Base-by-base conservation (phyloP, 2,329 filamentous ascomycete species). In the Xylariaceae sp. region DNA sequence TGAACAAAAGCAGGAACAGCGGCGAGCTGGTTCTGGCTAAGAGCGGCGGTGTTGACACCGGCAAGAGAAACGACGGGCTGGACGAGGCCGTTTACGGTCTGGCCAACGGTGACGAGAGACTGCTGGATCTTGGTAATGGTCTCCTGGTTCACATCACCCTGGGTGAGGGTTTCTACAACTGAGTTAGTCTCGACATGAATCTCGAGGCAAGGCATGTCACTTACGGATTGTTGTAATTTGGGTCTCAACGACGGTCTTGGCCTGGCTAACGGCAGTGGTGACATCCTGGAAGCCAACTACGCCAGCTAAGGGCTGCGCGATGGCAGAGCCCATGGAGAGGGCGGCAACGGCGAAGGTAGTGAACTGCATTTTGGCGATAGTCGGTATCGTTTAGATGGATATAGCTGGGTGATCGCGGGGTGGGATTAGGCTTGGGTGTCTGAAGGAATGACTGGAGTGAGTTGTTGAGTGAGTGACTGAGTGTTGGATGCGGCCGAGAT, bases 361-460 rank as follows among this genome's bases (percentile, higher is more conserved):
- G 66, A 69, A 68, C 62, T 67, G 65, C 67, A 70, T 70, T 55
- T 54, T 68, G 58, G 44, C 53, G 47, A 46, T 51, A 46, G 34
- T 49, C 42, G 18, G n/a, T 34, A n/a, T 5, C 19, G 16, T 3
- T 48, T 9, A n/a, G 21, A 47, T 42, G 16, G 43, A 55, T 42
- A 41, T 39, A 49, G 47, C 49, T 52, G 40, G 30, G 32, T 47
- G 26, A 19, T n/a, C 26, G 22, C 54, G 16, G n/a, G 12, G 22
- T 54, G 40, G 22, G 30, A 8, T 8, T 16, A 15, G 9, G 32
- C 13, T 34, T 34, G 9, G 13, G 5, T 41, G 2, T 37, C 47
- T 42, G 12, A 59, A 59, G 47, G 59, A 61, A 48, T 53, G 57
- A 60, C 57, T 58, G 36, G 29, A 22, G 51, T 61, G 43, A 55